Base-by-base conservation (phyloP, 2,329 filamentous ascomycete genomes). In the Plectosphaerella cucumerina region DNA sequence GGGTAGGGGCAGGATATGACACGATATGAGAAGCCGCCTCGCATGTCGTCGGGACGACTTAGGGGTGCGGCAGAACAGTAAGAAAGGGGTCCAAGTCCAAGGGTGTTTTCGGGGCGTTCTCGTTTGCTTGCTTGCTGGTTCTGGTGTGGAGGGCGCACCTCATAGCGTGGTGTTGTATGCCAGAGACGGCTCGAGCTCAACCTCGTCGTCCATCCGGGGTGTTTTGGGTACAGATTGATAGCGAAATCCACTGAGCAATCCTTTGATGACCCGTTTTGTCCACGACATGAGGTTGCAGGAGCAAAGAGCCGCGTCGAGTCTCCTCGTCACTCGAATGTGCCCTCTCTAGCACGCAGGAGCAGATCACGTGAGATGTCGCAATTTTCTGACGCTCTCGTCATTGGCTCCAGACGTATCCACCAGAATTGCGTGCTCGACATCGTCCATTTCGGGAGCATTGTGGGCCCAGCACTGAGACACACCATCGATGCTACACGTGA, bases 361-460 rank as follows among this genome's bases (percentile, higher is more conserved):
- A 12, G 44, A 49, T 57, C 55, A 57, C 55, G 55, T 57, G 55
- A 56, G 39, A 57, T 57, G 55, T 53, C 53, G 55, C 52, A 53
- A 57, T 57, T 56, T 56, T 54, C 15, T 22, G 47, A 49, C 22
- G 12, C 5, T 15, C 34, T 15, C 46, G 10, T 53, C 47, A 56
- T 56, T 56, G 53, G 53, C 34, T 50, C 18, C 20, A 46, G 26
- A 15, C 34, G 34, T 12, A 42, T 18, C 20, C 45, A 41, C 20
- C n/a, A 26, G 23, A 50, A 56, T 56, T 48, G 53, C 54, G 54
- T 56, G 54, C 53, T 56, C 34, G 23, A 39, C 9, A 31, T 5
- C 26, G 26, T 31, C 26, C 26, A 31, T 10, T 10, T 31, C 26
- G 26, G 26, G 26, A 31, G 26, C 26, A 31, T 18, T 42, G n/a